Conservation (phyloP, 1,139 yeast species). For the Pichia terricola region DNA sequence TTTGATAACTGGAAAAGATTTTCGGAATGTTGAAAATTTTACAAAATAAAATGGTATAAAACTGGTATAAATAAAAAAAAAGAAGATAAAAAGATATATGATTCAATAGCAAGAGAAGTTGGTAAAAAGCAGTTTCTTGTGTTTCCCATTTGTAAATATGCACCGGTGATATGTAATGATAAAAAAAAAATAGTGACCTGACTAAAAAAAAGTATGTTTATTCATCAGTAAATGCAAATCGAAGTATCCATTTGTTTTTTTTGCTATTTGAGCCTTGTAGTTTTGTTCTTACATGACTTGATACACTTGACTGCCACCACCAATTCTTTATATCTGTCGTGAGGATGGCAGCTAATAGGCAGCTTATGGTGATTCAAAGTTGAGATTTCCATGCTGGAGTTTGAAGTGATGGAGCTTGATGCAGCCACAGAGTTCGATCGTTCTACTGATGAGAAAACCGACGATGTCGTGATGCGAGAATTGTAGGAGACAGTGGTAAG, state of each 20-base stretch:
- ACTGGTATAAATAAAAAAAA: neutral
- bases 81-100: neutral
- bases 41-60: neutral
- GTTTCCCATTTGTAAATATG: no score
- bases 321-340: slow-evolving; percentile 17
- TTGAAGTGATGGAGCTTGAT: neutral
- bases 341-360: slow-evolving; percentile 3
- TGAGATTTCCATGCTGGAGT: neutral
- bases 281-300: slow-evolving; percentile 15
- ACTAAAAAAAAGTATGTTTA: neutral
- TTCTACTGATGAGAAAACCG: slow-evolving; percentile 11
- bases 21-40: neutral
- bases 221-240: neutral
- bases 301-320: slow-evolving; percentile 21
- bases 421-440: neutral
- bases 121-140: no score
- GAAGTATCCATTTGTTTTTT: no score
- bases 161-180: no score
- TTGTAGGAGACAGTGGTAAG: slow-evolving; percentile 5
- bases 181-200: no score
- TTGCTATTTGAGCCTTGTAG: neutral
- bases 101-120: neutral
- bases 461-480: slow-evolving; percentile 7
- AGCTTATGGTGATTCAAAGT: neutral
- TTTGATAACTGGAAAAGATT: slow-evolving; percentile 4